These are phyloP conservation scores for Ophiostoma ulmi DNA, from an alignment of 2,329 filamentous ascomycete species.

Conservation along the genomic window DNA sequence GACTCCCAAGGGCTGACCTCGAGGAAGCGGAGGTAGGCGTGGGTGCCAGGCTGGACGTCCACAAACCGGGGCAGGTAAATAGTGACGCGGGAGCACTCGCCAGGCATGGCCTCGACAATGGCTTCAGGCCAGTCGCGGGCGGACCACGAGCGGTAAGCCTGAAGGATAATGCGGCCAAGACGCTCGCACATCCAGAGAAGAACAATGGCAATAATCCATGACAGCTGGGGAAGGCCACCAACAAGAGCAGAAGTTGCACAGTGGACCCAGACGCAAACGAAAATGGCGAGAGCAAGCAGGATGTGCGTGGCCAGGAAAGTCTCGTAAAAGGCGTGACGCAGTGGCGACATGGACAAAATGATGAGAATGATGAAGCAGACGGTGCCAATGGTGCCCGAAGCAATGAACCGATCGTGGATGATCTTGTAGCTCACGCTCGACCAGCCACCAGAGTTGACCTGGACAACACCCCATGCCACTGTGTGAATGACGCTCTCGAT, in stretches of 20 bases:
- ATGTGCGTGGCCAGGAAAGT: constrained; percentile 89
- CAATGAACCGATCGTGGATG: constrained; percentile 56
- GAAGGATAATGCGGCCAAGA: constrained; percentile 54
- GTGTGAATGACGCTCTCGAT: constrained; percentile 66
- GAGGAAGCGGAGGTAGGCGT: constrained; percentile 68
- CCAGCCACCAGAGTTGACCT: constrained; percentile 60
- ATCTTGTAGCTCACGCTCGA: constrained; percentile 52
- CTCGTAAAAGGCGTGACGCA: constrained; percentile 95
- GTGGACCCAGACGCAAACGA: constrained; percentile 75
- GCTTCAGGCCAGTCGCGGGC: constrained; percentile 57
- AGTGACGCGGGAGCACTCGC: constrained; percentile 65
- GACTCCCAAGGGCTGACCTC: constrained; percentile 63
- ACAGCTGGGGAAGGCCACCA: constrained; percentile 63
- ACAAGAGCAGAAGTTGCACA: constrained; percentile 60
- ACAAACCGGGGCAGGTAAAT: constrained; percentile 63
- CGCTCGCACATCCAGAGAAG: constrained; percentile 69
- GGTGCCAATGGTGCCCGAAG: constrained; percentile 49
- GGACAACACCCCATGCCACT: constrained; percentile 67
- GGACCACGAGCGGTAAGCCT: constrained; percentile 63
- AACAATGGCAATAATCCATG: constrained; percentile 70
- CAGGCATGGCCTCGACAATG: constrained; percentile 61
- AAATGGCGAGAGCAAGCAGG: constrained; percentile 60
- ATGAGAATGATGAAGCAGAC: constrained; percentile 61
- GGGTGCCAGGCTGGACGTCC: constrained; percentile 63
- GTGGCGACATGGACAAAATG: constrained; percentile 66